These are phyloP conservation scores for Russula sp. DNA, from an alignment of 768 basidiomycete species.

Conservation along the genomic window DNA sequence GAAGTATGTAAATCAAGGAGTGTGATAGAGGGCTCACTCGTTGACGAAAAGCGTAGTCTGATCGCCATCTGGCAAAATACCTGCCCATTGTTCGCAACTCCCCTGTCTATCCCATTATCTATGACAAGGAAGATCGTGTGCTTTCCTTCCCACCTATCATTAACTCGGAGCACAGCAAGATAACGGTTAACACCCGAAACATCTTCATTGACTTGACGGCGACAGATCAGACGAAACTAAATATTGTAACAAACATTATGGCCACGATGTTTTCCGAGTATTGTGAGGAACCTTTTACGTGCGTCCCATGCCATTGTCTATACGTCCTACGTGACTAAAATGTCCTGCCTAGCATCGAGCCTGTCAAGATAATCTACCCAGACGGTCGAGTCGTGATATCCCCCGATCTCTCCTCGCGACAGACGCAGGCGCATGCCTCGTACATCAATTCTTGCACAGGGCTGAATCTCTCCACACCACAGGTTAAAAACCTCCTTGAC, in stretches of 20 bases:
- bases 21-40: not conserved
- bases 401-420: slow-evolving; percentile 71
- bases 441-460: slow-evolving; percentile 97
- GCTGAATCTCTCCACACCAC: slow-evolving; percentile 54
- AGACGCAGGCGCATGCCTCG: slow-evolving; percentile 68
- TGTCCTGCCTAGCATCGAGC: slow-evolving; percentile 66
- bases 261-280: slow-evolving; percentile 99
- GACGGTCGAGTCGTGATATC: slow-evolving; percentile 70
- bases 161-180: slow-evolving; percentile 96
- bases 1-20: slow-evolving; percentile 49
- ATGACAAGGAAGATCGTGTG: slow-evolving; percentile 80
- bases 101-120: slow-evolving; percentile 96
- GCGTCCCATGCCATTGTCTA: slow-evolving; percentile 28
- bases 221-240: slow-evolving; percentile 92
- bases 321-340: not conserved
- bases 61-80: slow-evolving; percentile 85
- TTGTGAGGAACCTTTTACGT: slow-evolving; percentile 89
- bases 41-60: slow-evolving; percentile 46
- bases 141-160: slow-evolving; percentile 98
- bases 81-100: slow-evolving; percentile 91
- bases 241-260: slow-evolving; percentile 92
- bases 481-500: slow-evolving; percentile 65
- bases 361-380: slow-evolving; percentile 75
- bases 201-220: slow-evolving; percentile 97
- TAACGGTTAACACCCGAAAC: slow-evolving; percentile 86